phyloP scores from a whole-genome alignment of 2,329 filamentous ascomycete species.

The Cadophora malorum region DNA sequence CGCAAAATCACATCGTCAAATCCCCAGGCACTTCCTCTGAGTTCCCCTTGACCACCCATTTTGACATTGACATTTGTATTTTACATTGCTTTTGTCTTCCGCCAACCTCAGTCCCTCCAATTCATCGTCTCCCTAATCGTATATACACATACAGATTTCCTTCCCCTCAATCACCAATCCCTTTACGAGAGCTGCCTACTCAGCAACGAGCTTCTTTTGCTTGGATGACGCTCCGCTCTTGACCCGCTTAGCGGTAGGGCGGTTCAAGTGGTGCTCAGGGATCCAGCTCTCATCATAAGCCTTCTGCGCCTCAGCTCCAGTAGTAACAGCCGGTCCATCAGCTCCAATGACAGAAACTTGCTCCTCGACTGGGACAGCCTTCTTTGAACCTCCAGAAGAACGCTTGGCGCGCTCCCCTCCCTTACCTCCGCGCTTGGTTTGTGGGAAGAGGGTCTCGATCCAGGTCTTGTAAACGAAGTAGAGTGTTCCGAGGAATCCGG shows the following conservation, averaged over 20 bases:
- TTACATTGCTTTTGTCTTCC: slow-evolving; percentile 18
- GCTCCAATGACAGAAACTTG: slow-evolving; percentile 71
- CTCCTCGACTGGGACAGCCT: slow-evolving; percentile 59
- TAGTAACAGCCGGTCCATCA: slow-evolving; percentile 49
- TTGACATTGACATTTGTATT: slow-evolving; percentile 16
- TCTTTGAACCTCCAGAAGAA: slow-evolving; percentile 68
- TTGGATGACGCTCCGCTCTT: slow-evolving; percentile 55
- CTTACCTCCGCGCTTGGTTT: slow-evolving; percentile 67
- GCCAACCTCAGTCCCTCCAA: background rate
- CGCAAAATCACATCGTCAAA: background rate
- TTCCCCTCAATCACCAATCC: background rate
- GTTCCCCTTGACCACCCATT: background rate
- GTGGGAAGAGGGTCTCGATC: slow-evolving; percentile 94
- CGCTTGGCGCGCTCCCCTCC: slow-evolving; percentile 57
- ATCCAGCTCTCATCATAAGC: slow-evolving; percentile 47
- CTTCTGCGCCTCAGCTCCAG: slow-evolving; percentile 41
- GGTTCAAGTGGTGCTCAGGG: slow-evolving; percentile 76
- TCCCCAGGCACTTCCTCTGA: background rate
- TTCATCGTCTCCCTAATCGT: background rate
- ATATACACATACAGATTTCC: slow-evolving; percentile 1
- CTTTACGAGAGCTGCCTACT: slow-evolving; percentile 13
- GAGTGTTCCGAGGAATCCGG: slow-evolving; percentile 76
- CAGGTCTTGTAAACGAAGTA: slow-evolving; percentile 99
- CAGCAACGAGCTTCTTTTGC: slow-evolving; percentile 33
- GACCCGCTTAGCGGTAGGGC: slow-evolving; percentile 74